Base-by-base conservation (phyloP, 164 flowering plant genomes). In the Berberis vulgaris region DNA sequence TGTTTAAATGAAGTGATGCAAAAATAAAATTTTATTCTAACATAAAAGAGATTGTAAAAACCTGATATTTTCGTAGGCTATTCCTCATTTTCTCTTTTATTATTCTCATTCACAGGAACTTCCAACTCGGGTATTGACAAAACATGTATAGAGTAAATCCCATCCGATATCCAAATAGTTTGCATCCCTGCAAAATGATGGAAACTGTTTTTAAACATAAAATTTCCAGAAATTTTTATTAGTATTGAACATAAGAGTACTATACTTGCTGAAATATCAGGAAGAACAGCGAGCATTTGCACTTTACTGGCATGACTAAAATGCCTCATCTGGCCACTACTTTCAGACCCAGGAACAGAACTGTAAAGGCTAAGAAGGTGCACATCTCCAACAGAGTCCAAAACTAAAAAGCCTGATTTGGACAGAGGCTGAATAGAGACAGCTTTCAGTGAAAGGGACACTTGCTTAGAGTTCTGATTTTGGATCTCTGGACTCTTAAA, bases 91-190 rank as follows among this genome's bases (percentile, higher is more conserved):
- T 74, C 77, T 45, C 60, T 75, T 50, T 61, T 65, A 45, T 73
- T 82, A 67, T 65, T 69, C 67, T 80, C 81, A 59, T 62, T 56
- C 45, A 52, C 50, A 65, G 82, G 55, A 65, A 64, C 12, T 49
- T 81, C 89, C 60, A 60, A 13, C 45, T 81, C 91, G 70, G 81
- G 49, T 61, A 80, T n/a, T 7, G 68, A 66, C 65, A 85, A 54
- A 65, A 72, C 59, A 66, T 86, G 92, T 49, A 92, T 69, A 57
- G 95, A 76, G 76, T 86, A 59, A 60, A 52, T 64, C 52, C 91
- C 96, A 78, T 92, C 98, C 45, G 94, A 78, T 59, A 85, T 50
- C 96, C 98, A 92, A 61, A 86, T 59, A 72, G 79, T 82, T 72
- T 81, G 84, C 13, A 74, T 57, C 71, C 72, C 98, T 89, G 84